A percentile compares a stretch with the other conserved stretches of the same genome.
Conservation (phyloP, 2,329 filamentous ascomycete genomes). For the Tolypocladium endophyticum region DNA sequence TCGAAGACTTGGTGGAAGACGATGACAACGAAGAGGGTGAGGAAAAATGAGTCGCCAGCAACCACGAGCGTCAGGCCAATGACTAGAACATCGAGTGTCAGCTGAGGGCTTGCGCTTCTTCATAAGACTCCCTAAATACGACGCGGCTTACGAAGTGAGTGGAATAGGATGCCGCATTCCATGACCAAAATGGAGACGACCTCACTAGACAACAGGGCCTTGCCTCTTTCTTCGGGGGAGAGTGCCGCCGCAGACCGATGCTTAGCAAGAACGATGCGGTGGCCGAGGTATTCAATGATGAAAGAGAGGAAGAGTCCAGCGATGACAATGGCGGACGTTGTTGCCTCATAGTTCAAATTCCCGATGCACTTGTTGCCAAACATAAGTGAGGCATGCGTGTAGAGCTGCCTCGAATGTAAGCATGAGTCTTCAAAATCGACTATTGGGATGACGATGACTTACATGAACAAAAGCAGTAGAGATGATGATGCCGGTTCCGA, state of each 20-base stretch:
- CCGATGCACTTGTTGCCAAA: slow-evolving; percentile 61
- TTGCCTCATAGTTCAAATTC: slow-evolving; percentile 55
- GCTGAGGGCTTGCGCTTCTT: not conserved
- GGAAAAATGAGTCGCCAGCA: slow-evolving; percentile 43
- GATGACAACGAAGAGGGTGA: slow-evolving; percentile 55
- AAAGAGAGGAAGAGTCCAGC: slow-evolving; percentile 66
- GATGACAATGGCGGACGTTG: slow-evolving; percentile 61
- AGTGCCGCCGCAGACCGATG: slow-evolving; percentile 15
- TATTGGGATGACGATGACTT: slow-evolving; percentile 12
- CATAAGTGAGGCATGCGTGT: slow-evolving; percentile 64
- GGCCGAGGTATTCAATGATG: slow-evolving; percentile 56
- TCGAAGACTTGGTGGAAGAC: slow-evolving; percentile 74
- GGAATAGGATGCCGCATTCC: slow-evolving; percentile 66
- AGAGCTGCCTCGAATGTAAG: slow-evolving; percentile 37
- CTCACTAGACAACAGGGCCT: slow-evolving; percentile 24
- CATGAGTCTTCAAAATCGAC: not conserved
- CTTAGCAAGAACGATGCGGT: slow-evolving; percentile 40
- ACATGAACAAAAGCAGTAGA: slow-evolving; percentile 62
- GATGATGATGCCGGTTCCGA: slow-evolving; percentile 63
- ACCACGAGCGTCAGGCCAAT: slow-evolving; percentile 56
- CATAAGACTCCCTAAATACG: not conserved
- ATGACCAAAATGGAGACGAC: slow-evolving; percentile 57
- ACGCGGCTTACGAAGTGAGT: slow-evolving; percentile 50
- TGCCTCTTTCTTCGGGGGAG: slow-evolving; percentile 12
- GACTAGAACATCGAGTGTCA: slow-evolving; percentile 24